These are phyloP conservation scores for Hordeum marinum DNA, from an alignment of 176 grass and related monocot genomes.

Conservation along the genomic window DNA sequence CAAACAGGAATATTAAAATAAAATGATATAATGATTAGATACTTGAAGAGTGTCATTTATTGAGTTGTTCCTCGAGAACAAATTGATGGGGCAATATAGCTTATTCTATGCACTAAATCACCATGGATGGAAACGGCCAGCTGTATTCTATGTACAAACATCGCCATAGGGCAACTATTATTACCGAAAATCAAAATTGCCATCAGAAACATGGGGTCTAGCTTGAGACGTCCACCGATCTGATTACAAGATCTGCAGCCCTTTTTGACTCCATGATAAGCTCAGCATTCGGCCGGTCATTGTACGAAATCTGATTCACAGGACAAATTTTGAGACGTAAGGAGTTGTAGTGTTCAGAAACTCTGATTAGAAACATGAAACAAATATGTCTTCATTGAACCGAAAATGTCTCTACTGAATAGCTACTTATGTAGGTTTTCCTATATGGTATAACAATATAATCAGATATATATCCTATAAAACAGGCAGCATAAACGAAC, in stretches of 20 bases:
- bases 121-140: neutral
- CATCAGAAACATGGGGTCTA: conserved; percentile 1
- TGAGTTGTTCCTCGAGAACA: neutral
- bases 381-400: neutral
- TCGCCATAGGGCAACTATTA: neutral
- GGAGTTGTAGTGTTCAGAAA: neutral
- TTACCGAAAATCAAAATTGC: neutral
- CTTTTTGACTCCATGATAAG: conserved; percentile 67
- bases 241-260: conserved; percentile 81
- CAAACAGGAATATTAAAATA: neutral
- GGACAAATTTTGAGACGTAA: neutral
- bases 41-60: neutral
- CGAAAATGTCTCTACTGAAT: neutral
- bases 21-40: neutral
- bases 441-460: neutral
- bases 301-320: conserved; percentile 69
- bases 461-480: neutral
- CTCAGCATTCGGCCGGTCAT: conserved; percentile 87
- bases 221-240: conserved; percentile 53
- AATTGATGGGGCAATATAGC: neutral
- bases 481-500: neutral
- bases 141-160: conserved; percentile 20
- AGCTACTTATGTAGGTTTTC: neutral
- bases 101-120: conserved; percentile 32
- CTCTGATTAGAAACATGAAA: neutral